A percentile compares a stretch with the other conserved stretches of the same genome.
phyloP scores from a whole-genome alignment of 306 rosid species.

The Cajanus cajan region DNA sequence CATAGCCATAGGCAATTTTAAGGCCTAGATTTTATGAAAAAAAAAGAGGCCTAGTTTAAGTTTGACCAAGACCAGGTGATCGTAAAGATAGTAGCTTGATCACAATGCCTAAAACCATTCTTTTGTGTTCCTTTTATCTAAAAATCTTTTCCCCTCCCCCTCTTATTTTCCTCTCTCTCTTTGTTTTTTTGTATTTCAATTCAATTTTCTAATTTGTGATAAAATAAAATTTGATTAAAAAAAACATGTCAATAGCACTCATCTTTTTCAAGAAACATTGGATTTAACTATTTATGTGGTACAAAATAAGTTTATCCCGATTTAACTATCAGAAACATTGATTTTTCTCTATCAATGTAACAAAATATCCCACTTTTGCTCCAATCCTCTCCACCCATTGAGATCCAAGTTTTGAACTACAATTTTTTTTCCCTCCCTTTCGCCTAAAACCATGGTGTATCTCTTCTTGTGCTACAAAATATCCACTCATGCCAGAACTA shows the following conservation, averaged over 20 bases:
- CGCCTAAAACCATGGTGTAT: slow-evolving; percentile 30
- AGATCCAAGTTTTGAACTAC: neutral
- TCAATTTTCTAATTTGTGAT: neutral
- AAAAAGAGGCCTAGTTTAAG: neutral
- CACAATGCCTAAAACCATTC: too few species aligned
- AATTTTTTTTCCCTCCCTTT: neutral
- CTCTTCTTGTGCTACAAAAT: slow-evolving; percentile 32
- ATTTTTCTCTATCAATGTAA: slow-evolving; percentile 26
- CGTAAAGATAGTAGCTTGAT: neutral
- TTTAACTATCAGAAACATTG: neutral
- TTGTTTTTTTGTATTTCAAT: neutral
- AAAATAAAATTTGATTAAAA: neutral
- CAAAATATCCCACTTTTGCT: slow-evolving; percentile 20
- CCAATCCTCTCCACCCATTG: slow-evolving; percentile 13
- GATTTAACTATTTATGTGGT: slow-evolving; percentile 13
- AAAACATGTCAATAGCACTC: neutral
- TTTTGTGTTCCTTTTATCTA: neutral
- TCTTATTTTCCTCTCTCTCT: neutral
- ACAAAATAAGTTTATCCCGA: slow-evolving; percentile 4
- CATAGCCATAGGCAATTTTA: neutral
- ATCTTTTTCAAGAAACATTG: neutral
- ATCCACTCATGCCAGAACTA: slow-evolving; percentile 19
- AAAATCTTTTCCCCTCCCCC: neutral
- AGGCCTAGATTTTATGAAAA: neutral
- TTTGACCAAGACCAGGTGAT: neutral